phyloP scores from a whole-genome alignment of 2,329 filamentous ascomycete species.

The Zymoseptoria tritici region DNA sequence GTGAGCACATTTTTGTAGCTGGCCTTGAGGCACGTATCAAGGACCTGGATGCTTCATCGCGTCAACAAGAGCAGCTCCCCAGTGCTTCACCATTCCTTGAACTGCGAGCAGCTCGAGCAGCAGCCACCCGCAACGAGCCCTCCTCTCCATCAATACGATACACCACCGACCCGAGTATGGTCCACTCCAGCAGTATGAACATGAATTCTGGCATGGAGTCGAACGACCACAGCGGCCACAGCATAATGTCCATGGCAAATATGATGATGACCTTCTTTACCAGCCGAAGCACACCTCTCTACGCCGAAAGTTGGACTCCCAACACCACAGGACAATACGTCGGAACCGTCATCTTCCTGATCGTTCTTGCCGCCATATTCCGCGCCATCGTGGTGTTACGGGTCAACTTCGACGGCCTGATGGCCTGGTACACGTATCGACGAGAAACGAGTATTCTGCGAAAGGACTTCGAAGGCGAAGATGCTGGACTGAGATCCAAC shows the following conservation, averaged over 20 bases:
- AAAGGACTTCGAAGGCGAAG: neutral
- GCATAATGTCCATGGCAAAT: slow-evolving; percentile 29
- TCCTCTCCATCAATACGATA: no score
- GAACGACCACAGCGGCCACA: slow-evolving; percentile 5
- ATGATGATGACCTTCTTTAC: slow-evolving; percentile 59
- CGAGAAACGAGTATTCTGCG: slow-evolving; percentile 11
- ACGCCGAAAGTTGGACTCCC: slow-evolving; percentile 65
- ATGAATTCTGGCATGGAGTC: slow-evolving; percentile 10
- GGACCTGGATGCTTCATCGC: no score
- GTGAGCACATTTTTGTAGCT: no score
- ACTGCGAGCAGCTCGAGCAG: no score
- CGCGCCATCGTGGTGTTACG: slow-evolving; percentile 42
- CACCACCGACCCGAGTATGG: no score
- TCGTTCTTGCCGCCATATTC: slow-evolving; percentile 61
- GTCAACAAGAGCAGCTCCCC: no score
- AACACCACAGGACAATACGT: slow-evolving; percentile 62
- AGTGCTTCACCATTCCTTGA: no score
- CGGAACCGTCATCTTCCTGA: slow-evolving; percentile 82
- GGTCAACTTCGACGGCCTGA: slow-evolving; percentile 15
- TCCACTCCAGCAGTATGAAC: no score
- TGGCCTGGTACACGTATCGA: slow-evolving; percentile 8
- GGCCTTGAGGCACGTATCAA: no score
- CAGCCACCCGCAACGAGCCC: no score
- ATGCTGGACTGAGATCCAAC: neutral
- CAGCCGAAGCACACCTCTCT: slow-evolving; percentile 53